Percentiles rank a stretch among this genome's conserved stretches.
phyloP scores from a whole-genome alignment of 768 basidiomycete species.

The Cytidiella melzeri region DNA sequence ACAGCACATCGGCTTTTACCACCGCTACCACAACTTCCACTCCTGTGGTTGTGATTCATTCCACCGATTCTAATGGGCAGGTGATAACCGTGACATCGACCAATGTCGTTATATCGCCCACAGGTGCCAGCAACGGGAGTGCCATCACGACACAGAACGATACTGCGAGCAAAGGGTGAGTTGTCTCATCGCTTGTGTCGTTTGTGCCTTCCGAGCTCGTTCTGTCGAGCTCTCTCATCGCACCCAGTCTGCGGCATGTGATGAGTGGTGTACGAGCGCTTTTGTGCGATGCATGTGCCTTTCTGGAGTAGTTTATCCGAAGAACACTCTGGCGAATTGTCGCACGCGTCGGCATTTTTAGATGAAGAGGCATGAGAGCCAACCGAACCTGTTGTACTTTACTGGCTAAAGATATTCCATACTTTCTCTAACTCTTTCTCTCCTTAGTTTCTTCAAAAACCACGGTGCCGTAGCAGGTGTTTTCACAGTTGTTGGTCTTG shows the following conservation, averaged over 20 bases:
- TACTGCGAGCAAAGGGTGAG: constrained; percentile 16
- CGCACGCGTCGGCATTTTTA: too few species aligned
- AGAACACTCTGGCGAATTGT: too few species aligned
- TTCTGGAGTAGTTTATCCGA: too few species aligned
- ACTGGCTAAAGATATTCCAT: too few species aligned
- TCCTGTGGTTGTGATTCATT: background rate
- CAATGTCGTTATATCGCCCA: background rate
- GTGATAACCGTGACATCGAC: background rate
- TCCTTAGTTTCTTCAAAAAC: constrained; percentile 61
- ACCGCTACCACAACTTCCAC: constrained; percentile 6
- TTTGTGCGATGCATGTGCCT: too few species aligned
- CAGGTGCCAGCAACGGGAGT: background rate
- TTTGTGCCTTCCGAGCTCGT: background rate
- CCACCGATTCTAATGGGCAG: background rate
- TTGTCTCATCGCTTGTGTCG: background rate
- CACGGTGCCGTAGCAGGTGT: constrained; percentile 67
- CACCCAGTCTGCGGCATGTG: too few species aligned
- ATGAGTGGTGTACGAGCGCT: too few species aligned
- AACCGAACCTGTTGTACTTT: too few species aligned
- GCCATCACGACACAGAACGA: background rate
- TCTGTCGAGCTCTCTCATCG: background rate
- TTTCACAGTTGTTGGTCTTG: constrained; percentile 65
- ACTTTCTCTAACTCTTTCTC: too few species aligned
- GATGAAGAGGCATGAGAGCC: too few species aligned
- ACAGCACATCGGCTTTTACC: constrained; percentile 6